Conservation (phyloP, 176 grass and related monocot genomes). For the Musa schizocarpa region DNA sequence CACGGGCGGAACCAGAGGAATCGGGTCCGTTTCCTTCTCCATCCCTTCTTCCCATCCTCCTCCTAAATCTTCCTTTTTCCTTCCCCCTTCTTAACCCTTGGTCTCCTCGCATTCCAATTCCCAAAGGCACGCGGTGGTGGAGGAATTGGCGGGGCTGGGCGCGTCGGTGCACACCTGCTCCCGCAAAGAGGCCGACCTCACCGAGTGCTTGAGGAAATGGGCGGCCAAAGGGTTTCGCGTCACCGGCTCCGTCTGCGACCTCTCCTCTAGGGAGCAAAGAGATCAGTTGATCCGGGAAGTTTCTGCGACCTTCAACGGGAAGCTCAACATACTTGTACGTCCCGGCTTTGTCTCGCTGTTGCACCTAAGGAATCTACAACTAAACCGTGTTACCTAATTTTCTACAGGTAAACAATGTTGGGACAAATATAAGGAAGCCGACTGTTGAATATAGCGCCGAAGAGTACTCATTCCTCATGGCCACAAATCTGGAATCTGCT, state of each 20-base stretch:
- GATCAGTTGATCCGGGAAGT: slow-evolving; percentile 27
- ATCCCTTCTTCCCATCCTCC: neutral
- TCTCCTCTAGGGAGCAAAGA: slow-evolving; percentile 41
- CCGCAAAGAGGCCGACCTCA: slow-evolving; percentile 41
- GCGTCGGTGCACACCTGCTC: slow-evolving; percentile 52
- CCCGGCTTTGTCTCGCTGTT: neutral
- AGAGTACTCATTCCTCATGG: slow-evolving; percentile 68
- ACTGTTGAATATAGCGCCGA: slow-evolving; percentile 50
- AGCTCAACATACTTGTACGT: slow-evolving; percentile 51
- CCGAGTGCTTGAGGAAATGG: slow-evolving; percentile 41
- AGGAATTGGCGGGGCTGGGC: slow-evolving; percentile 44
- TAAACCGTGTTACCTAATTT: neutral
- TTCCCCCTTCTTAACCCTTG: neutral
- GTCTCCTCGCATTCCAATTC: neutral
- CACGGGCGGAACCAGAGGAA: slow-evolving; percentile 73
- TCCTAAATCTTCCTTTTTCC: neutral
- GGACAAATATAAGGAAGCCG: slow-evolving; percentile 54
- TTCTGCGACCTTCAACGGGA: slow-evolving; percentile 32
- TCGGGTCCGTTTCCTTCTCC: slow-evolving; percentile 32
- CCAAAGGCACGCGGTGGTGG: slow-evolving; percentile 39
- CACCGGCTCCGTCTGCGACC: slow-evolving; percentile 50
- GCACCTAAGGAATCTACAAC: neutral
- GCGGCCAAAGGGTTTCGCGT: slow-evolving; percentile 30
- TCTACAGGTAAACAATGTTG: slow-evolving; percentile 73
- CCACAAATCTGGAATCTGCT: slow-evolving; percentile 71